These are phyloP conservation scores for Lipomyces japonicus DNA, from an alignment of 805 yeast species.

Conservation along the genomic window DNA sequence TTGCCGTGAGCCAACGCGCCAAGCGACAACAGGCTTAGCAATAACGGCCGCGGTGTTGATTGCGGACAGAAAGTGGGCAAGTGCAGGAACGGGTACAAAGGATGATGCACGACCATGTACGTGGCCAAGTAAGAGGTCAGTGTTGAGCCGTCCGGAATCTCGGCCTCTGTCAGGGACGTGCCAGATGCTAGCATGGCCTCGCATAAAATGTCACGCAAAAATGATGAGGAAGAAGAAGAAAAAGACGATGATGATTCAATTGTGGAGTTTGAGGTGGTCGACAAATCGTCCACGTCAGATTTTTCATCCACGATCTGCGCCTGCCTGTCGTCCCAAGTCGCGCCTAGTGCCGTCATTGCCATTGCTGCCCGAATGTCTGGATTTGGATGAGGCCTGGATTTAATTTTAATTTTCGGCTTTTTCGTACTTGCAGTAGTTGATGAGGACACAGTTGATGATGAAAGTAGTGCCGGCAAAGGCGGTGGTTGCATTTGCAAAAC, in stretches of 20 bases:
- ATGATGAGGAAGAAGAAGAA: not conserved
- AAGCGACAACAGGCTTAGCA: constrained; percentile 37
- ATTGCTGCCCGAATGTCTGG: not conserved
- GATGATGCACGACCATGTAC: constrained; percentile 37
- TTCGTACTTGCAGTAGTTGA: too few relatives aligned
- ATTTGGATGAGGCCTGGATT: not conserved
- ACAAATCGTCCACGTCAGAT: too few relatives aligned
- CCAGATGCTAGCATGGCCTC: constrained; percentile 24
- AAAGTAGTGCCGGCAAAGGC: not conserved
- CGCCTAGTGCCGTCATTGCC: constrained; percentile 1
- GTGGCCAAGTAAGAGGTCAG: constrained; percentile 36
- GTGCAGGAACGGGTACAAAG: constrained; percentile 37
- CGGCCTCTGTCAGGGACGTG: constrained; percentile 16
- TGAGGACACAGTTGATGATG: too few relatives aligned
- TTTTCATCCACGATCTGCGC: constrained; percentile 14
- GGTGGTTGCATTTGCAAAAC: not conserved
- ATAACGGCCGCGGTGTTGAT: constrained; percentile 34
- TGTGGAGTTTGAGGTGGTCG: too few relatives aligned
- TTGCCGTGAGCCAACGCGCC: constrained; percentile 37
- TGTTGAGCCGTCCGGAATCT: constrained; percentile 25
- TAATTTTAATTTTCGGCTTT: too few relatives aligned
- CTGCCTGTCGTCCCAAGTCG: not conserved
- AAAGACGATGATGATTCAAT: not conserved
- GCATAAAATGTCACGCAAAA: constrained; percentile 7
- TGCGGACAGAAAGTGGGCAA: constrained; percentile 35